Conservation (phyloP, 176 grass and related monocot species). For the Phoenix dactylifera region DNA sequence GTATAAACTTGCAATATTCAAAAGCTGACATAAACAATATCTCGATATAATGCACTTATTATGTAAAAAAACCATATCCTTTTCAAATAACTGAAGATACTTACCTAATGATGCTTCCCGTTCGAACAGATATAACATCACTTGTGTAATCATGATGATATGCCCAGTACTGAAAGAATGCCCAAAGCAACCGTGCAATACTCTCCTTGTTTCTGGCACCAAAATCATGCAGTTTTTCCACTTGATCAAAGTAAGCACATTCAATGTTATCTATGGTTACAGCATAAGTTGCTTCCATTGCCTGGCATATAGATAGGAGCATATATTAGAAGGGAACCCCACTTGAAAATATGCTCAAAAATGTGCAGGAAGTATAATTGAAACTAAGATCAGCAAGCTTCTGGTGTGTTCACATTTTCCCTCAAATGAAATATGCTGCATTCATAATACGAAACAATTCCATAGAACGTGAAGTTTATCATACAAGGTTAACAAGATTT, state of each 20-base stretch:
- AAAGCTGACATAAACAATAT: too few species aligned
- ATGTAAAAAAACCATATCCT: too few species aligned
- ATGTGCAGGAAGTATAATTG: too few species aligned
- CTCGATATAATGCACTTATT: too few species aligned
- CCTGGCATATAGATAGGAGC: slow-evolving; percentile 22
- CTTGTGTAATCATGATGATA: slow-evolving; percentile 82
- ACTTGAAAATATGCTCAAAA: too few species aligned
- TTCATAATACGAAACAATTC: too few species aligned
- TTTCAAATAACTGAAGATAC: background rate
- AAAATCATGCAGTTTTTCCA: slow-evolving; percentile 53
- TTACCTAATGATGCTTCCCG: slow-evolving; percentile 77
- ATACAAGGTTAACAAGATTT: too few species aligned
- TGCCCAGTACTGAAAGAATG: slow-evolving; percentile 95
- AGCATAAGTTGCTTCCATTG: slow-evolving; percentile 62
- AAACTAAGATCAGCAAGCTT: too few species aligned
- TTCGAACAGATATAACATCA: slow-evolving; percentile 95
- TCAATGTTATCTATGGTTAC: slow-evolving; percentile 46
- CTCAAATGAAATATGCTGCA: too few species aligned
- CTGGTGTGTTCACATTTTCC: too few species aligned
- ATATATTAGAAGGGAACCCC: background rate
- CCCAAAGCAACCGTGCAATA: slow-evolving; percentile 72
- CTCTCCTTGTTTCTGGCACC: slow-evolving; percentile 58
- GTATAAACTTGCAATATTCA: too few species aligned
- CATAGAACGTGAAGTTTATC: too few species aligned
- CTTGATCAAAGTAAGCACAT: slow-evolving; percentile 72